Percentiles rank a stretch among this genome's conserved stretches.
Conservation (phyloP, 164 flowering plant genomes). For the Warburgia ugandensis region DNA sequence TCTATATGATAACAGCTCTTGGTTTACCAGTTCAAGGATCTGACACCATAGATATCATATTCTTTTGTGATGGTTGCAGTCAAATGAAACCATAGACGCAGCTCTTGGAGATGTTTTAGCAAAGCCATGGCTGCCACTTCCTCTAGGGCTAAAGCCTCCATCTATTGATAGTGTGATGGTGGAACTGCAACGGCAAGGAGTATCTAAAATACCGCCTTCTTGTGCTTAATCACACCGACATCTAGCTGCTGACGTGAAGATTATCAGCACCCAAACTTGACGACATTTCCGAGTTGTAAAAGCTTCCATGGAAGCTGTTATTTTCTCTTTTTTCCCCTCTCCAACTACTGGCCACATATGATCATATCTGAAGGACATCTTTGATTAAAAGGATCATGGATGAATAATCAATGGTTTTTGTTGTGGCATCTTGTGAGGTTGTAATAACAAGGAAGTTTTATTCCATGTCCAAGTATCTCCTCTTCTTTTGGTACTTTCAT, state of each 20-base stretch:
- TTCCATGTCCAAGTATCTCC: too few species aligned
- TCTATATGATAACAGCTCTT: neutral
- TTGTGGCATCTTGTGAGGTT: too few species aligned
- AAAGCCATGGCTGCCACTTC: conserved; percentile 92
- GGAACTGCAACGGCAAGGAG: conserved; percentile 75
- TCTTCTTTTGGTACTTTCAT: too few species aligned
- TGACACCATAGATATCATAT: neutral
- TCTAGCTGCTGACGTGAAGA: neutral
- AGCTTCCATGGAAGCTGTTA: neutral
- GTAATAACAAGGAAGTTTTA: too few species aligned
- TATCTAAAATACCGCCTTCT: conserved; percentile 63
- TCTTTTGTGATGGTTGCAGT: conserved; percentile 26
- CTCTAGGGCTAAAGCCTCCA: conserved; percentile 93
- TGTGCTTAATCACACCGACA: conserved; percentile 17
- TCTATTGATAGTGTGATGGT: conserved; percentile 62
- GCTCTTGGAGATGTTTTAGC: conserved; percentile 77
- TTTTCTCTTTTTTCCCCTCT: neutral
- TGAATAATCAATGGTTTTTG: too few species aligned
- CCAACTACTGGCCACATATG: too few species aligned
- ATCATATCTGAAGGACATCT: too few species aligned
- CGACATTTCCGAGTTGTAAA: conserved; percentile 28
- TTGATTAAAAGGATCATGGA: too few species aligned
- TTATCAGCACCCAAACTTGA: conserved; percentile 21
- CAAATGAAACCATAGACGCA: conserved; percentile 84
- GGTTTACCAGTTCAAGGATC: neutral